Percentiles rank a stretch among this genome's conserved stretches.
phyloP scores from a whole-genome alignment of 306 rosid species.

The Astragalus membranaceus region DNA sequence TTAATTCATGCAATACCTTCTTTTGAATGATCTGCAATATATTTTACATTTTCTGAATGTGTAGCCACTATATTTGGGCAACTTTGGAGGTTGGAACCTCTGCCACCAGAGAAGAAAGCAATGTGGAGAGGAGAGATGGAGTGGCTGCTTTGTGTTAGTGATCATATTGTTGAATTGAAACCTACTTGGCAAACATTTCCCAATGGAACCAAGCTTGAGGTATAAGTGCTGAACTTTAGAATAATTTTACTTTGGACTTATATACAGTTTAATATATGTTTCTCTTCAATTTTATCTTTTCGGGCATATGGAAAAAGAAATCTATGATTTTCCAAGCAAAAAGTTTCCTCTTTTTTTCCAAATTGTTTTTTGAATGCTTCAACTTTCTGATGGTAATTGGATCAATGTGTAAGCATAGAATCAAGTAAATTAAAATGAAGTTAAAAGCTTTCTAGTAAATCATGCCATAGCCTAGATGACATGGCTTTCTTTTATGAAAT shows the following conservation, averaged over 20 bases:
- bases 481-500: too few relatives aligned
- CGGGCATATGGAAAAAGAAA: neutral
- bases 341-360: neutral
- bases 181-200: constrained; percentile 80
- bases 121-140: constrained; percentile 91
- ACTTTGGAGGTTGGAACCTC: constrained; percentile 77
- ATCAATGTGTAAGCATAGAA: neutral
- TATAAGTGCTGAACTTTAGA: constrained; percentile 21
- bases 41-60: neutral
- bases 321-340: neutral
- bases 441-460: neutral
- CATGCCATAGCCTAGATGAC: neutral
- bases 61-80: constrained; percentile 77
- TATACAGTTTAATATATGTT: neutral
- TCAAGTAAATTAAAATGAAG: neutral
- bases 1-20: neutral
- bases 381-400: neutral
- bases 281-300: neutral
- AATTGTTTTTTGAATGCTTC: neutral
- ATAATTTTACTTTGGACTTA: neutral
- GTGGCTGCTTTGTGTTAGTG: constrained; percentile 74
- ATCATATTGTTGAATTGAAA: constrained; percentile 68
- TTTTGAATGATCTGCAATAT: neutral
- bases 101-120: constrained; percentile 46
- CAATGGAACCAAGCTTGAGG: constrained; percentile 81